phyloP scores from a whole-genome alignment of 1,139 yeast genomes.

The Yamadazyma diddensiae region DNA sequence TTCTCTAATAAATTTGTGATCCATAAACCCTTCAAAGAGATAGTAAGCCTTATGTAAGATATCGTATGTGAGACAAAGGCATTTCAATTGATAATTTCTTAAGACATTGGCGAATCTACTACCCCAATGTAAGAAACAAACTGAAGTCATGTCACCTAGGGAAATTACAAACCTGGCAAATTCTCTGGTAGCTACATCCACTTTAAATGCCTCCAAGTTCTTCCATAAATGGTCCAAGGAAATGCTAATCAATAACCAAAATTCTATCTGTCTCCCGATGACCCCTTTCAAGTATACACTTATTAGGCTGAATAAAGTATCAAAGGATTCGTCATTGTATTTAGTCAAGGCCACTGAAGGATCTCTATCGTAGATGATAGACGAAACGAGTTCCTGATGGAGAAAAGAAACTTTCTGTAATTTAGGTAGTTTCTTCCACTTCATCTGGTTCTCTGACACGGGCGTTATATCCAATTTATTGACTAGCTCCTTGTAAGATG shows the following conservation, averaged over 20 bases:
- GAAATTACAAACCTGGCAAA: slow-evolving; percentile 23
- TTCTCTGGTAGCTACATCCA: slow-evolving; percentile 17
- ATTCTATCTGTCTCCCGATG: slow-evolving; percentile 18
- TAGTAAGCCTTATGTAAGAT: slow-evolving; percentile 16
- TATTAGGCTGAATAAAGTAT: slow-evolving; percentile 27
- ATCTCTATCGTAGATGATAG: slow-evolving; percentile 23
- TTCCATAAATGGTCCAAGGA: slow-evolving; percentile 22
- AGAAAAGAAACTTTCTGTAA: slow-evolving; percentile 24
- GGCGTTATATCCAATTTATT: slow-evolving; percentile 31
- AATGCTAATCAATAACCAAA: slow-evolving; percentile 27
- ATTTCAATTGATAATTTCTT: slow-evolving; percentile 14
- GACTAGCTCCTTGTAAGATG: slow-evolving; percentile 20
- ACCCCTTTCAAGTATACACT: slow-evolving; percentile 29
- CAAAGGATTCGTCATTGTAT: slow-evolving; percentile 22
- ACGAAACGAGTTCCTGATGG: slow-evolving; percentile 25
- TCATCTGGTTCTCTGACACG: slow-evolving; percentile 22
- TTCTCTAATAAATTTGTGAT: slow-evolving; percentile 16
- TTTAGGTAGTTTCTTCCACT: slow-evolving; percentile 25
- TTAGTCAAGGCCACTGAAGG: slow-evolving; percentile 19
- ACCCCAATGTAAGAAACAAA: slow-evolving; percentile 10
- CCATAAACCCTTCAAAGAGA: slow-evolving; percentile 36
- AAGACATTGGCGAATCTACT: slow-evolving; percentile 11
- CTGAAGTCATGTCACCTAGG: slow-evolving; percentile 18
- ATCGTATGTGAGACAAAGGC: slow-evolving; percentile 13
- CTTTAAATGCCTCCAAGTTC: slow-evolving; percentile 17